Evolutionary conservation across 169 alveolate species (phyloP).

Genomic region (Eimeria praecox): DNA sequence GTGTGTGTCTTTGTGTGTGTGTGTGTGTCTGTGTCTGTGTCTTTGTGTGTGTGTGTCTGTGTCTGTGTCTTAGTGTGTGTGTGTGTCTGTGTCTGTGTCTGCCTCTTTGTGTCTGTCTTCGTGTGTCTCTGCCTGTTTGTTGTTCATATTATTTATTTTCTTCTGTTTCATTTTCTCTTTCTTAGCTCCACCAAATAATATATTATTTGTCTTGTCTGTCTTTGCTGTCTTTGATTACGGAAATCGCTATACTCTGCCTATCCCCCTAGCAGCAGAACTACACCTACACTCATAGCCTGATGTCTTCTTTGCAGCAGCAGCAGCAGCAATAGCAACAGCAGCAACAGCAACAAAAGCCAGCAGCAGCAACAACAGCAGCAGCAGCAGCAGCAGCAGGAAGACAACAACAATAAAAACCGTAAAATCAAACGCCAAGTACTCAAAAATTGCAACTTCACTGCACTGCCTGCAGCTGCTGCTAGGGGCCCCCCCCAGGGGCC

Average conservation of each 20-base stretch:
- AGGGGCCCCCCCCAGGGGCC: not conserved
- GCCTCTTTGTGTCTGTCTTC: no score
- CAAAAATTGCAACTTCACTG: not conserved
- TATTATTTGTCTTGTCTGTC: no score
- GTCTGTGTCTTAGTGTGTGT: not conserved
- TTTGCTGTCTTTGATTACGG: not conserved
- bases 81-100: no score
- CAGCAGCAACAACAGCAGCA: not conserved
- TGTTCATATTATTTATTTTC: not conserved
- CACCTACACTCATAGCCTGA: no score
- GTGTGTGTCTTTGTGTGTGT: no score
- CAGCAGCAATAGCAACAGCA: not conserved
- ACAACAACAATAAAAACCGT: not conserved
- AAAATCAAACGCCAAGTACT: not conserved
- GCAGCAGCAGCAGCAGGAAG: not conserved
- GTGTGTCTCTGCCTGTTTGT: not conserved
- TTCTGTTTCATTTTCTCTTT: not conserved
- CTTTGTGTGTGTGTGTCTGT: not conserved
- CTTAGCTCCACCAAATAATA: no score
- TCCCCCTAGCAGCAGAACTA: no score
- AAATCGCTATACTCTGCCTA: no score
- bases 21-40: no score
- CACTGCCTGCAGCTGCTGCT: not conserved
- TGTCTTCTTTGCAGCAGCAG: not conserved
- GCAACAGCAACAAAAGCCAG: not conserved